Percentiles rank a stretch among this genome's conserved stretches.
These are phyloP conservation scores for Epichloe aotearoae DNA, from an alignment of 2,329 filamentous ascomycete species.

Conservation along the genomic window DNA sequence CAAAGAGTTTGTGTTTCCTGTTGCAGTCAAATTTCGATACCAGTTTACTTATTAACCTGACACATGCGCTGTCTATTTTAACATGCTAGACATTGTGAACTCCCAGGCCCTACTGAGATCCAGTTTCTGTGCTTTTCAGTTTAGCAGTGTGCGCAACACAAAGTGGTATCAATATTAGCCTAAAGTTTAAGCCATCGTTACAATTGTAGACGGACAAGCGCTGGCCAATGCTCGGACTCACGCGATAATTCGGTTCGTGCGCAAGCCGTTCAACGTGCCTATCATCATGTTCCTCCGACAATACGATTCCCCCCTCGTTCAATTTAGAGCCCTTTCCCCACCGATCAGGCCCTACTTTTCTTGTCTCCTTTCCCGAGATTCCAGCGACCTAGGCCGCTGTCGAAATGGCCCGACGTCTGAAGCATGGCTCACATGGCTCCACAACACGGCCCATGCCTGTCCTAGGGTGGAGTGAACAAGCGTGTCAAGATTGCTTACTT, in stretches of 20 bases:
- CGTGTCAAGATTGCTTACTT: background rate
- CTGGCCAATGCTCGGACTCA: background rate
- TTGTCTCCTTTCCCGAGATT: too few relatives aligned
- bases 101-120: background rate
- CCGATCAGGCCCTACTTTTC: background rate
- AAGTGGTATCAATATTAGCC: background rate
- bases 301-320: background rate
- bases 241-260: background rate
- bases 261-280: background rate
- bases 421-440: background rate
- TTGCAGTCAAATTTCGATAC: background rate
- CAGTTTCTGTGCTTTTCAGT: background rate
- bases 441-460: too few relatives aligned
- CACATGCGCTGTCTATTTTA: too few relatives aligned
- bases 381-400: background rate
- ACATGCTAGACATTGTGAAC: too few relatives aligned
- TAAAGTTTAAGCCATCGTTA: background rate
- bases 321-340: constrained; percentile 2
- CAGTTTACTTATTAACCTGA: too few relatives aligned
- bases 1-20: background rate
- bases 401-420: background rate
- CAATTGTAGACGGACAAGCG: background rate
- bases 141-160: background rate
- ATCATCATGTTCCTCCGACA: background rate
- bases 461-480: background rate